These are phyloP conservation scores for Delitschia confertaspora DNA, from an alignment of 495 filamentous ascomycete species.

Conservation along the genomic window DNA sequence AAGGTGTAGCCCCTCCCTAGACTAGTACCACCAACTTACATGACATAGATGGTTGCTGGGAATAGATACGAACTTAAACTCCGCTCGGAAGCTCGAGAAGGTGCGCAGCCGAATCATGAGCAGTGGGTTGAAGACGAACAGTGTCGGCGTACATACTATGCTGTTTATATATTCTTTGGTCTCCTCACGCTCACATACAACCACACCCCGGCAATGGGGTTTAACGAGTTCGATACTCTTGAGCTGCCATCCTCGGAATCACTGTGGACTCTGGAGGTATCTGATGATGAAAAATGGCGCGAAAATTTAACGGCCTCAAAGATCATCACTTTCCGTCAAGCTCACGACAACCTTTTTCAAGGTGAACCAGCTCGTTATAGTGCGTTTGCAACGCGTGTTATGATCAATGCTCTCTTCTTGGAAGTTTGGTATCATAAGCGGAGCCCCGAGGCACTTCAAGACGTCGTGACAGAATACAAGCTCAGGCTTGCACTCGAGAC, in stretches of 20 bases:
- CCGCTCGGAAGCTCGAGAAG: slow-evolving; percentile 79
- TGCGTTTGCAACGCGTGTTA: slow-evolving; percentile 92
- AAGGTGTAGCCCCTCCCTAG: slow-evolving; percentile 21
- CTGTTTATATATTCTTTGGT: slow-evolving; percentile 99
- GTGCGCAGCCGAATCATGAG: slow-evolving; percentile 62
- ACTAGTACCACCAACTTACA: slow-evolving; percentile 4
- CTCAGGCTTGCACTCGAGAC: slow-evolving; percentile 91
- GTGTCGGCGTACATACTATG: slow-evolving; percentile 92
- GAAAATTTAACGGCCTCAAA: slow-evolving; percentile 63
- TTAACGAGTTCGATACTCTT: slow-evolving; percentile 93
- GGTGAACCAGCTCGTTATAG: slow-evolving; percentile 88
- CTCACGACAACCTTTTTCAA: slow-evolving; percentile 90
- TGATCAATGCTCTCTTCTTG: slow-evolving; percentile 98
- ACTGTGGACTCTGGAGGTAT: slow-evolving; percentile 78
- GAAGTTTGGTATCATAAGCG: slow-evolving; percentile 99
- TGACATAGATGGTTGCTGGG: slow-evolving; percentile 78
- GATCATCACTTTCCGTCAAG: slow-evolving; percentile 78
- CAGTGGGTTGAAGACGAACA: slow-evolving; percentile 98
- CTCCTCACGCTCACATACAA: slow-evolving; percentile 94
- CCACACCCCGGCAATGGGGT: slow-evolving; percentile 92
- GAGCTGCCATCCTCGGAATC: slow-evolving; percentile 90
- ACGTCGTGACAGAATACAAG: slow-evolving; percentile 97
- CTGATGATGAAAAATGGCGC: slow-evolving; percentile 75
- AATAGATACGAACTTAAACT: slow-evolving; percentile 94
- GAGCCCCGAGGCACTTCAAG: slow-evolving; percentile 88